Conservation (phyloP, 1,139 yeast genomes). For the Suhomyces bolitotheri region DNA sequence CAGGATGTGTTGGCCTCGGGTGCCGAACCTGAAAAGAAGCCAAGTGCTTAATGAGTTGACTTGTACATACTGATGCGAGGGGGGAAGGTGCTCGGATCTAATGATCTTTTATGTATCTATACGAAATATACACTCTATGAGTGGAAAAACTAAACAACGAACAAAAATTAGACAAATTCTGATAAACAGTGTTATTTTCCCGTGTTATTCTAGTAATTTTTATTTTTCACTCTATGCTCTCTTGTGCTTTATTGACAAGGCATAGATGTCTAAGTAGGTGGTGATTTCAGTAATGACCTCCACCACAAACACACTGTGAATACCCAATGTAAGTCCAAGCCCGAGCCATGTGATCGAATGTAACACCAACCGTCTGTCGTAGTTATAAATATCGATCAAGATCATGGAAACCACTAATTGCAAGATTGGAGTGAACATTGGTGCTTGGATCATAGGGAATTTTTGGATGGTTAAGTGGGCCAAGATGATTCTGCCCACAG, state of each 20-base stretch:
- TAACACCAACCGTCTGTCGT: constrained; percentile 40
- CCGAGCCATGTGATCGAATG: constrained; percentile 65
- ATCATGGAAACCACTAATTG: constrained; percentile 52
- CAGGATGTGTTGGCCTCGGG: constrained; percentile 78
- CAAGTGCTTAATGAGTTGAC: constrained; percentile 13
- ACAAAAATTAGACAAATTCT: no score
- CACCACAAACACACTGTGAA: constrained; percentile 74
- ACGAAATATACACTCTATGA: constrained; percentile 6
- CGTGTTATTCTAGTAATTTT: not conserved
- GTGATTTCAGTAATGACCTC: constrained; percentile 88
- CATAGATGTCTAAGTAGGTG: constrained; percentile 78
- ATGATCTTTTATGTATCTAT: constrained; percentile 12
- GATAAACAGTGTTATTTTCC: no score
- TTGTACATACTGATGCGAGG: constrained; percentile 12
- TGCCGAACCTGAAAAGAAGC: constrained; percentile 47
- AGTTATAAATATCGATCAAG: constrained; percentile 40
- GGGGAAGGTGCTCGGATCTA: constrained; percentile 9
- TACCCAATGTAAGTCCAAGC: constrained; percentile 71
- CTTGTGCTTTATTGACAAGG: constrained; percentile 81
- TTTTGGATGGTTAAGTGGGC: constrained; percentile 81
- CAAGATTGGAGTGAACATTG: constrained; percentile 63
- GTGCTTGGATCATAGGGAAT: constrained; percentile 73
- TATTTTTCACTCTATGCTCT: no score
- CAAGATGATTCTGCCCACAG: constrained; percentile 85
- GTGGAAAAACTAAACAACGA: no score